Evolutionary conservation across 2,329 filamentous ascomycete species (phyloP), one percentile per base, ranked within the genome.

Genomic region (Fusarium transvaalense): DNA sequence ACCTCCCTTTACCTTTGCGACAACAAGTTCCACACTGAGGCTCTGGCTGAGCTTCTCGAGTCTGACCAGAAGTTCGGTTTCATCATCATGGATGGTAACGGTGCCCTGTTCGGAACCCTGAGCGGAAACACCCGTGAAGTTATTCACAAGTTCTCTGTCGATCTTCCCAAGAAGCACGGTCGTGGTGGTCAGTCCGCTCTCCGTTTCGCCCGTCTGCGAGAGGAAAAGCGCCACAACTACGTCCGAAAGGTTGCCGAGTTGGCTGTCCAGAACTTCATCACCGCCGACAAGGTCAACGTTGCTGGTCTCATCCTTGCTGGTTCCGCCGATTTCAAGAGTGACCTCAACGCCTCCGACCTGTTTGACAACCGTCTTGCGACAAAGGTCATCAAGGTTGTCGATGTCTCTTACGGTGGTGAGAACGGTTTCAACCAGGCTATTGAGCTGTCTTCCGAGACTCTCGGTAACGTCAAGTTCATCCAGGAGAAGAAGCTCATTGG

Each of bases 351-450:
- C 76, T 98, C 96, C 64, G 96, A 99, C 81, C 87, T 99, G 86
- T 99, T 99, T 81, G 96, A 99, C 80, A 87, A 90, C 77, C 94
- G 96, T 80, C 87, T 99, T 57, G 89, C 92, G 75, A 84, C 89
- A 79, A 99, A 99, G 87, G 96, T 99, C 77, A 98, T 99, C 88
- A 99, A 99, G 84, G 92, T 99, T 43, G 97, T 99, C 35, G 96
- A 99, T 80, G 97, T 99, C 43, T 98, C 95, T 15, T 99, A 99
- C 77, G 96, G 96, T 80, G 96, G 96, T 74, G 97, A 99, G 84
- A 98, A 98, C 85, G 96, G 96, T 46, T 99, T 99, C 88, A 99
- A 99, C 85, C 97, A 99, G 84, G 96, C 96, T 64, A 99, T 99
- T 70, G 96, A 99, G 79, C 82, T 99, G 76, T 91, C 96, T 27